Evolutionary conservation across 2,329 filamentous ascomycete species (phyloP), one percentile per base, ranked within the genome.

Genomic region (Aphanocladium album): DNA sequence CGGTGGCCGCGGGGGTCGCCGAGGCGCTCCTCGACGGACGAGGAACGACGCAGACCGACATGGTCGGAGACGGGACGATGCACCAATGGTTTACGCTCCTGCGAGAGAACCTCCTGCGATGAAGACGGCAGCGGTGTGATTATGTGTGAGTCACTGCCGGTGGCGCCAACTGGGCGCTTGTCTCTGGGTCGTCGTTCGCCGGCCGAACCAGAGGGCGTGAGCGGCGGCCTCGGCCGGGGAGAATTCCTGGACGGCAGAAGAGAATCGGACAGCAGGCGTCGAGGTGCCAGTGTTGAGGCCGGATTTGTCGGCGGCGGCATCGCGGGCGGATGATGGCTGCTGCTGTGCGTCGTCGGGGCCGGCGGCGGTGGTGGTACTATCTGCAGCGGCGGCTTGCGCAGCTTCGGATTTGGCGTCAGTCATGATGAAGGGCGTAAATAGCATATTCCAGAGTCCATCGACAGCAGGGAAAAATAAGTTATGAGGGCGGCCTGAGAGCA

Each of bases 191-290:
- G 58, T 23, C 58, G 56, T 14, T 58, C 54, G 30, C 54, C 56
- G 5, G 56, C 70, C 49, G 91, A 93, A 56, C 87, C 92, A 59
- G 91, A 87, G 19, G 93, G 93, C 14, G 93, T 97, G 57, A 98
- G 82, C 46, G 92, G 92, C 65, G 53, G 69, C 63, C 59, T 68
- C 67, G 64, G 72, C 68, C 55, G 75, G 74, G 16, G 71, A 69
- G 67, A 91, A 90, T 73, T 91, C 87, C 70, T 91, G 80, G 62
- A 88, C 84, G 64, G 83, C 80, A 30, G 88, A 85, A 59, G 88
- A 86, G 73, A 92, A 93, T 62, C 89, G 88, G 59, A 92, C 89
- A 62, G 83, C 79, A 60, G 79, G 78, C 60, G 71, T 59, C 14
- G 56, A 59, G 35, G 45, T 17, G 7, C 45, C 70, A 62, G 73